Percentiles rank a stretch among this genome's conserved stretches.
These are phyloP conservation scores for Crucihimalaya himalaica DNA, from an alignment of 345 rosid species.

Conservation along the genomic window DNA sequence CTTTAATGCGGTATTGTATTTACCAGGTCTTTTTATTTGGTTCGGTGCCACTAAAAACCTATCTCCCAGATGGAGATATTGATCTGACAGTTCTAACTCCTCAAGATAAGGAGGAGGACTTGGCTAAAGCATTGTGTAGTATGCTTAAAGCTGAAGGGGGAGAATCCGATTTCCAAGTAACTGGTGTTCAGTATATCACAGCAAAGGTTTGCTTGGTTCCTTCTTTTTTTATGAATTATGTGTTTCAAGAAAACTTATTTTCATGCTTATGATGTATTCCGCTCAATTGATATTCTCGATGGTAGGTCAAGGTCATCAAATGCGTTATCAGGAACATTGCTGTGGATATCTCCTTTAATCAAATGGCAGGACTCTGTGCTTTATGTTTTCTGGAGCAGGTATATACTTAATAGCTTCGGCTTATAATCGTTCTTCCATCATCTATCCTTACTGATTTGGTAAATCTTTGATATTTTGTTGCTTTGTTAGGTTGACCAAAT, in stretches of 20 bases:
- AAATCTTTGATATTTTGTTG: slow-evolving; percentile 17
- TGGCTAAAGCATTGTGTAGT: slow-evolving; percentile 47
- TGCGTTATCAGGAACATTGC: slow-evolving; percentile 55
- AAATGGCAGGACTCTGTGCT: slow-evolving; percentile 68
- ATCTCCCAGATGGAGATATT: slow-evolving; percentile 95
- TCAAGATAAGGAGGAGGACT: slow-evolving; percentile 55
- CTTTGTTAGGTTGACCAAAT: slow-evolving; percentile 59
- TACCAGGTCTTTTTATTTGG: slow-evolving; percentile 71
- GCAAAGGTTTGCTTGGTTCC: slow-evolving; percentile 64
- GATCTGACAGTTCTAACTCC: slow-evolving; percentile 72
- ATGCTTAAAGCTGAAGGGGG: slow-evolving; percentile 52
- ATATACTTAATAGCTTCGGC: not conserved
- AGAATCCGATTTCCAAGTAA: slow-evolving; percentile 49
- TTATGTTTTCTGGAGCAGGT: slow-evolving; percentile 83
- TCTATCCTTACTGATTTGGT: slow-evolving; percentile 7
- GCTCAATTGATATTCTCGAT: slow-evolving; percentile 13
- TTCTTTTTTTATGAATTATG: not conserved
- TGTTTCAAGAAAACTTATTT: not conserved
- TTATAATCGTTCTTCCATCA: not conserved
- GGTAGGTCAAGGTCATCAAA: slow-evolving; percentile 80
- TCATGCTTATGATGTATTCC: not conserved
- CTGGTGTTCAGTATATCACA: slow-evolving; percentile 59
- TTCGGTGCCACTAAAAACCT: slow-evolving; percentile 80
- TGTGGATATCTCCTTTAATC: slow-evolving; percentile 84
- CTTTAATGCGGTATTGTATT: slow-evolving; percentile 1